These are phyloP conservation scores for Huntiella savannae DNA, from an alignment of 2,329 filamentous ascomycete species.

Conservation along the genomic window DNA sequence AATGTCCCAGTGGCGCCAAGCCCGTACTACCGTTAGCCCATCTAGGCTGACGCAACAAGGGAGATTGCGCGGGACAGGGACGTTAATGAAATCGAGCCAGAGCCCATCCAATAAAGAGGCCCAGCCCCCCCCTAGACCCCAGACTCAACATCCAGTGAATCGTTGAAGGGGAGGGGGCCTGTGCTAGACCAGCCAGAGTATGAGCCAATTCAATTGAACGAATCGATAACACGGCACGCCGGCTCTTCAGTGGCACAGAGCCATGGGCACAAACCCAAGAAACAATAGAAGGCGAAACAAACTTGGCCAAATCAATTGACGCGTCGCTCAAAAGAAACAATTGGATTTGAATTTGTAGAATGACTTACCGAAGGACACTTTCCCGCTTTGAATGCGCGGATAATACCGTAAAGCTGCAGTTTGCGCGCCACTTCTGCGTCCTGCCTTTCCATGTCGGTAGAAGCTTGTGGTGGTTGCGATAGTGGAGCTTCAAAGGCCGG, in stretches of 20 bases:
- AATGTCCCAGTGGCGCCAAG: too few species aligned
- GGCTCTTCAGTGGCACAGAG: not conserved
- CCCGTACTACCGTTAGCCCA: too few species aligned
- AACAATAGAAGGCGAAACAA: not conserved
- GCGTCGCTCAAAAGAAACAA: not conserved
- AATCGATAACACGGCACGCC: not conserved
- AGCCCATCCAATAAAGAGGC: too few species aligned
- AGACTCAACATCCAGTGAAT: too few species aligned
- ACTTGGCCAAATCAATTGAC: slow-evolving; percentile 6
- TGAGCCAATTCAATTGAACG: too few species aligned
- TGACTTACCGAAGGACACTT: slow-evolving; percentile 69
- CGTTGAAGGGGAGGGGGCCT: too few species aligned
- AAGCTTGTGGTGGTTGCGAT: not conserved
- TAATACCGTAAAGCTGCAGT: slow-evolving; percentile 86
- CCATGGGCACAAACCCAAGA: not conserved
- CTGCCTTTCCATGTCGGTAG: slow-evolving; percentile 51
- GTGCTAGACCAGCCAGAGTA: too few species aligned
- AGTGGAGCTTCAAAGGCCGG: not conserved
- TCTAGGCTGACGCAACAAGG: too few species aligned
- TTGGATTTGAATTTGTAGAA: too few species aligned
- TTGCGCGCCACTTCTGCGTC: slow-evolving; percentile 82
- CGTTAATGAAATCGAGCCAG: too few species aligned
- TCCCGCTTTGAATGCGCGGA: slow-evolving; percentile 64
- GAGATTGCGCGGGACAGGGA: too few species aligned
- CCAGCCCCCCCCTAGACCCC: too few species aligned